These are phyloP conservation scores for Candida insectalens DNA, from an alignment of 805 yeast genomes.

Conservation along the genomic window DNA sequence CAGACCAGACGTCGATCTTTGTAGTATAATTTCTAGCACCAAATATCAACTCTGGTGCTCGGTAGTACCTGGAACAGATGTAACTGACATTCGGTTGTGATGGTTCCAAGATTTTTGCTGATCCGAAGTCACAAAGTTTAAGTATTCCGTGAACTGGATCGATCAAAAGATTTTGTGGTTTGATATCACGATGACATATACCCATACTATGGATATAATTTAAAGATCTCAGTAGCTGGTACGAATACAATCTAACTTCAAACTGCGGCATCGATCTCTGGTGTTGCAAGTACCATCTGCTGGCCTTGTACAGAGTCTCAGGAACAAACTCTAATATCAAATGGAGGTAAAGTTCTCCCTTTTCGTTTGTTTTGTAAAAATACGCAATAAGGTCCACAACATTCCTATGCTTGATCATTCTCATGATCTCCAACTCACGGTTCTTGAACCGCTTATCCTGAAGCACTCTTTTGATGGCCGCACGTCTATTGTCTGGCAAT, in stretches of 20 bases:
- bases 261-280: constrained; percentile 76
- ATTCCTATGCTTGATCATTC: constrained; percentile 74
- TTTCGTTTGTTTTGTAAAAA: constrained; percentile 57
- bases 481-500: constrained; percentile 62
- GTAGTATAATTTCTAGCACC: constrained; percentile 96
- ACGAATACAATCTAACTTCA: constrained; percentile 80
- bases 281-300: constrained; percentile 72
- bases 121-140: constrained; percentile 93
- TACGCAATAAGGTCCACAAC: constrained; percentile 82
- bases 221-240: constrained; percentile 66
- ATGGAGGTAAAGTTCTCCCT: constrained; percentile 78
- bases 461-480: constrained; percentile 92
- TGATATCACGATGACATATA: constrained; percentile 86
- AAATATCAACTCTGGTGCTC: constrained; percentile 96
- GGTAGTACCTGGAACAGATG: constrained; percentile 91
- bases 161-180: constrained; percentile 81
- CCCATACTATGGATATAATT: constrained; percentile 71
- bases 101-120: constrained; percentile 85
- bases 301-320: constrained; percentile 88
- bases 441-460: constrained; percentile 93
- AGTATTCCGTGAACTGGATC: constrained; percentile 79
- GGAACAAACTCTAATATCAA: constrained; percentile 88
- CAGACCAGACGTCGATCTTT: constrained; percentile 95
- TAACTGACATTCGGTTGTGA: constrained; percentile 92
- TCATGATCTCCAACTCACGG: constrained; percentile 94